phyloP scores from a whole-genome alignment of 805 yeast genomes.

The Kodamaea restingae region DNA sequence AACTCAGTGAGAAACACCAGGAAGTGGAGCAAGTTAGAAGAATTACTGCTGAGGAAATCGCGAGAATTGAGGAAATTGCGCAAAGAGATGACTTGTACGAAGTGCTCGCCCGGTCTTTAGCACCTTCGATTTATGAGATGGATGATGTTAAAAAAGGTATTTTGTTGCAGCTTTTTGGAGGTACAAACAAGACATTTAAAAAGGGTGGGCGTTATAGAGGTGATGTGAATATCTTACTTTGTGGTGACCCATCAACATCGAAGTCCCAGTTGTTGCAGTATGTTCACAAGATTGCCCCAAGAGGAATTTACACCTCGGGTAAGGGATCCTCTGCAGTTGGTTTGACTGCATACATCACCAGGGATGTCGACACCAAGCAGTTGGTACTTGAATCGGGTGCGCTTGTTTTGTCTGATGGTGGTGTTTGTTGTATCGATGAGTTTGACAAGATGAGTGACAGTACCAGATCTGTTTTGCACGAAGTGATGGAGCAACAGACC shows the following conservation, averaged over 20 bases:
- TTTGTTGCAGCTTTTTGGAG: constrained; percentile 88
- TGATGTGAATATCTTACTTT: constrained; percentile 82
- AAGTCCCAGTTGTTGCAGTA: constrained; percentile 92
- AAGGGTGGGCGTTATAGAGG: constrained; percentile 97
- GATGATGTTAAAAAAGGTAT: constrained; percentile 97
- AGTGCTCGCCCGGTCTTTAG: constrained; percentile 80
- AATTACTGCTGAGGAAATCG: constrained; percentile 66
- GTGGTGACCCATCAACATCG: constrained; percentile 98
- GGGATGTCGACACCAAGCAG: constrained; percentile 92
- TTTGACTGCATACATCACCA: constrained; percentile 91
- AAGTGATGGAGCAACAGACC: constrained; percentile 99
- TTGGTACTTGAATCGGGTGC: constrained; percentile 95
- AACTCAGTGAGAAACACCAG: constrained; percentile 46
- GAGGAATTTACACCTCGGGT: constrained; percentile 98
- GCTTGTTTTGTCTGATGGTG: constrained; percentile 92
- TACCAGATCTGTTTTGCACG: constrained; percentile 92
- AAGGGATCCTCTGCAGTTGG: constrained; percentile 99
- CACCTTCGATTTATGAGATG: constrained; percentile 95
- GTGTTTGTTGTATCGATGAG: constrained; percentile 98
- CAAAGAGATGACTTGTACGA: constrained; percentile 79
- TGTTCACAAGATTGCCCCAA: constrained; percentile 95
- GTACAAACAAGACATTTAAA: constrained; percentile 80
- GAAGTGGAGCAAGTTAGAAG: constrained; percentile 76
- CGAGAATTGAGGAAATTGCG: constrained; percentile 56
- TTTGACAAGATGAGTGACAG: constrained; percentile 96